phyloP scores from a whole-genome alignment of 495 filamentous ascomycete genomes.

The Xylaria longipes region DNA sequence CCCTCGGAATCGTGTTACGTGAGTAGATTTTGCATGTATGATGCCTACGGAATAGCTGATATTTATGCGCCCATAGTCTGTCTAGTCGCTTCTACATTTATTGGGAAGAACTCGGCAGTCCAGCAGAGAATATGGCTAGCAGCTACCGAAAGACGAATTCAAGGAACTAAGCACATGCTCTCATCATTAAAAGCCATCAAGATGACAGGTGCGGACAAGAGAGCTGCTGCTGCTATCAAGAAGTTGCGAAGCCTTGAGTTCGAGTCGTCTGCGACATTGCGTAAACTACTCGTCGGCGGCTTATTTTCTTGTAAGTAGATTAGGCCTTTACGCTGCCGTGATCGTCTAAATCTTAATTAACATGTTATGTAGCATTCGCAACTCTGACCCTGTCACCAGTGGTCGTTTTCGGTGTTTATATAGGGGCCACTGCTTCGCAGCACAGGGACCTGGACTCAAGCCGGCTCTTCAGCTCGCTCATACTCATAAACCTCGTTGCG shows the following conservation, averaged over 20 bases:
- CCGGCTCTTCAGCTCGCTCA: slow-evolving; percentile 43
- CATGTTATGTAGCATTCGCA: neutral
- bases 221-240: slow-evolving; percentile 48
- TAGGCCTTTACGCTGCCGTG: too few species aligned
- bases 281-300: slow-evolving; percentile 12
- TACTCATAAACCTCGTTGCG: slow-evolving; percentile 43
- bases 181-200: slow-evolving; percentile 62
- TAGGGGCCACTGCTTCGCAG: slow-evolving; percentile 21
- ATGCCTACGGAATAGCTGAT: neutral
- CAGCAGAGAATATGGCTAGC: slow-evolving; percentile 2
- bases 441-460: slow-evolving; percentile 23
- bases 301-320: slow-evolving; percentile 13
- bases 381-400: slow-evolving; percentile 18
- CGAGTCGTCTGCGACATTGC: slow-evolving; percentile 57
- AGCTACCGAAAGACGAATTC: slow-evolving; percentile 46
- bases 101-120: slow-evolving; percentile 15
- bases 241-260: slow-evolving; percentile 59
- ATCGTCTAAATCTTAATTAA: neutral
- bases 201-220: slow-evolving; percentile 56
- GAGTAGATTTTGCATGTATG: slow-evolving; percentile 3
- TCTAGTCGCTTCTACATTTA: neutral
- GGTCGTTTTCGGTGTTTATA: slow-evolving; percentile 20
- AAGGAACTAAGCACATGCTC: slow-evolving; percentile 55
- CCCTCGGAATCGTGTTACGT: slow-evolving; percentile 55
- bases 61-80: neutral